Evolutionary conservation across 306 rosid genomes (phyloP), one percentile per base, ranked within the genome.

Genomic region (Sindora glabra): DNA sequence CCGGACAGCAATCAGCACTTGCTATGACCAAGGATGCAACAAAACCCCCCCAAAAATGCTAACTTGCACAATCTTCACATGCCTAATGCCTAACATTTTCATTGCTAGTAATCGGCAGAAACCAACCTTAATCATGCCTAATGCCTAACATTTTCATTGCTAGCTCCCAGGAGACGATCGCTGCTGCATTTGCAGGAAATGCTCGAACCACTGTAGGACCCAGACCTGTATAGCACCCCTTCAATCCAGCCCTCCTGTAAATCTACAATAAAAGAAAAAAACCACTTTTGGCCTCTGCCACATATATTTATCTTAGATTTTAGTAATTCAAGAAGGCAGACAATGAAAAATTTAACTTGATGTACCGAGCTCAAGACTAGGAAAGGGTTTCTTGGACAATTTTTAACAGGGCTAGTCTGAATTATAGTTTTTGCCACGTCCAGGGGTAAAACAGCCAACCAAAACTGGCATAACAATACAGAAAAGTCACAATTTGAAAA

Each of bases 381-480:
- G 70, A 88, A 86, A 10, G 96, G 98, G 71, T 92, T 92, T 74
- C 85, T 73, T 5, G 79, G 10, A 52, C 68, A 53, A 42, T 55
- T 83, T 80, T 72, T 74, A 55, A 80, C 84, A 1, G 83, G 70
- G 48, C 85, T 37, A 53, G 99, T 92, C 82, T 92, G 99, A 64
- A 89, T 89, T 74, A 81, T 77, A 12, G 96, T 92, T 75, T 92
- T 92, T 19, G 95, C 96, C 68, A 92, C 94, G 49, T 92, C 99
- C 74, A 92, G 76, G 54, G 99, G 99, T 63, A 92, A 59, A 65
- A 89, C 96, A 40, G 79, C 89, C 79, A 79, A 76, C 99, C 99
- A 92, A 66, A 78, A 92, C 96, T 92, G 82, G 50, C 55, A 64
- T 10, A 69, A 72, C 23, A 64, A 72, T 25, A 9, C 10, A 60